A percentile compares a stretch with the other conserved stretches of the same genome.
These are phyloP conservation scores for Calendula officinalis DNA, from an alignment of 129 eudicot genomes.

Conservation along the genomic window DNA sequence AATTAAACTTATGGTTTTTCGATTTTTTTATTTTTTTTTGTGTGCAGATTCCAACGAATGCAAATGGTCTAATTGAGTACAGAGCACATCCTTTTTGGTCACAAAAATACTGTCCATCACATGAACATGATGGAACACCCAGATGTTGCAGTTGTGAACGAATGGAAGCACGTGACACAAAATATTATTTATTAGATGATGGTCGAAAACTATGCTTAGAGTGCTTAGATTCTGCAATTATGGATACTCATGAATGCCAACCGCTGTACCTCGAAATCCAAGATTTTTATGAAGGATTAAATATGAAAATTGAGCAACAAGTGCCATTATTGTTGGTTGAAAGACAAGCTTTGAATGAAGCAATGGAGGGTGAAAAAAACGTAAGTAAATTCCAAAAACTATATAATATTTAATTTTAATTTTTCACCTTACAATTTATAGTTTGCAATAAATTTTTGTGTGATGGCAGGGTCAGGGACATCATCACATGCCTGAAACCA, in stretches of 20 bases:
- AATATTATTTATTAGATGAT: conserved; percentile 34
- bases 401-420: not conserved
- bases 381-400: conserved; percentile 9
- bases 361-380: conserved; percentile 39
- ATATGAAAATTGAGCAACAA: conserved; percentile 45
- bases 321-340: conserved; percentile 41
- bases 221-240: conserved; percentile 45
- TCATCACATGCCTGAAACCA: conserved; percentile 37
- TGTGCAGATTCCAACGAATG: conserved; percentile 77
- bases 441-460: not conserved
- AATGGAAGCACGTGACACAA: conserved; percentile 38
- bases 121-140: conserved; percentile 38
- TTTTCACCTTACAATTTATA: not conserved
- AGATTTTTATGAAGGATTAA: conserved; percentile 41
- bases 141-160: conserved; percentile 42
- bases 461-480: conserved; percentile 35
- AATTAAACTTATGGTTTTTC: conserved; percentile 4
- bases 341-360: conserved; percentile 45
- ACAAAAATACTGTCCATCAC: conserved; percentile 42
- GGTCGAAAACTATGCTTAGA: conserved; percentile 40
- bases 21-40: not conserved
- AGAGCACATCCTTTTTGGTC: conserved; percentile 67
- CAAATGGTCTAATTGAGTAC: conserved; percentile 85
- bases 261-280: conserved; percentile 41
- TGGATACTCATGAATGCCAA: conserved; percentile 46